Conservation (phyloP, 2,329 filamentous ascomycete genomes). For the Fusarium virguliforme region DNA sequence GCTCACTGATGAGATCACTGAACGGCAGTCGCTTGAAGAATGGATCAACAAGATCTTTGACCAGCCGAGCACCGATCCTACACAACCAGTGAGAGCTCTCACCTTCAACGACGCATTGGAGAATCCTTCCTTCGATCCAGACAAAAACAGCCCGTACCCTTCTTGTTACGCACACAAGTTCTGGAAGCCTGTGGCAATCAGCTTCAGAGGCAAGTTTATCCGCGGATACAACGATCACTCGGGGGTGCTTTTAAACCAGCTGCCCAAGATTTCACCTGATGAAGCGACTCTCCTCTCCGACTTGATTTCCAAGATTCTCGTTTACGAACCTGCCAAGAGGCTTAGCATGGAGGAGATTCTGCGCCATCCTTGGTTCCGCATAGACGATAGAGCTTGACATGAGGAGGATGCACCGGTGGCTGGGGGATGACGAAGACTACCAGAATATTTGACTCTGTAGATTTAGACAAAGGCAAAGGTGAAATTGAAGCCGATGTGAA, state of each 20-base stretch:
- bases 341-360: slow-evolving; percentile 41
- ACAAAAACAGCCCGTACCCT: neutral
- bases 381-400: neutral
- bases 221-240: slow-evolving; percentile 34
- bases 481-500: too few species aligned
- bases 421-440: too few species aligned
- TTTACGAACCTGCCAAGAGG: slow-evolving; percentile 44
- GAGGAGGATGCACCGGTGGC: too few species aligned
- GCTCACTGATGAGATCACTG: neutral
- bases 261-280: slow-evolving; percentile 41
- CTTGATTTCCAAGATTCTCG: slow-evolving; percentile 47
- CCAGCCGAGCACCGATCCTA: neutral
- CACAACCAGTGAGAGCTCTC: neutral
- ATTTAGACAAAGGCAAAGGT: too few species aligned
- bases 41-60: neutral
- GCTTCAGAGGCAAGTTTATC: slow-evolving; percentile 33
- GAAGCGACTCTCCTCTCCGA: slow-evolving; percentile 46
- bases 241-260: slow-evolving; percentile 19
- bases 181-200: slow-evolving; percentile 42
- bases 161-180: slow-evolving; percentile 28
- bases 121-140: neutral
- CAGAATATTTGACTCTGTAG: too few species aligned
- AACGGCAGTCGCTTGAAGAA: neutral
- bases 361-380: slow-evolving; percentile 48
- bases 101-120: neutral